Conservation (phyloP, 2,329 filamentous ascomycete species). For the Emmonsia crescens region DNA sequence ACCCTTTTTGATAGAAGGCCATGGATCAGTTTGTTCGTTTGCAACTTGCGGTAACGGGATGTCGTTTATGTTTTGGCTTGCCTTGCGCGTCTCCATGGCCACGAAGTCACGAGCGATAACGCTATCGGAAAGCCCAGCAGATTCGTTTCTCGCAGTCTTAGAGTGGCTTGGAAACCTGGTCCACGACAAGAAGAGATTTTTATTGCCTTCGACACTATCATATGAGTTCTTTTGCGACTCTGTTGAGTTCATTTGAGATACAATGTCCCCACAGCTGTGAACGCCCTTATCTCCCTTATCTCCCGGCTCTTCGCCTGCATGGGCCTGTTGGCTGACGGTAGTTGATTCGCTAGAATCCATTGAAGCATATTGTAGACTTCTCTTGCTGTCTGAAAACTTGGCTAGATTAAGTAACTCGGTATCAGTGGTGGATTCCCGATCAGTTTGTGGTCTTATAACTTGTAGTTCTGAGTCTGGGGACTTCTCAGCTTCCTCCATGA, state of each 20-base stretch:
- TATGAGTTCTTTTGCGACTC: too few species aligned
- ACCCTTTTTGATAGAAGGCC: conserved; percentile 5
- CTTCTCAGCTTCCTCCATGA: conserved; percentile 15
- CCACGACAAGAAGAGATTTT: conserved; percentile 14
- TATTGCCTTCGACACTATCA: neutral
- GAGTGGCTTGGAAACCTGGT: conserved; percentile 15
- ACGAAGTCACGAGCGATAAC: conserved; percentile 16
- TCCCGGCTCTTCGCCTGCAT: too few species aligned
- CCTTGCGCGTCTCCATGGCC: neutral
- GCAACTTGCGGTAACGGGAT: neutral
- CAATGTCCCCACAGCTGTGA: neutral
- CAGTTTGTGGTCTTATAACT: neutral
- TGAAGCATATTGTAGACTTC: neutral
- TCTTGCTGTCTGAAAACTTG: neutral
- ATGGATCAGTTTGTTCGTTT: neutral
- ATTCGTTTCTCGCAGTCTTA: conserved; percentile 9
- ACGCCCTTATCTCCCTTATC: neutral
- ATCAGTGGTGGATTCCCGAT: neutral
- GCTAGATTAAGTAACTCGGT: neutral
- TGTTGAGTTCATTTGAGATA: neutral
- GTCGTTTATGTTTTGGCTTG: neutral
- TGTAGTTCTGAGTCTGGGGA: neutral
- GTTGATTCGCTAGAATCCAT: neutral
- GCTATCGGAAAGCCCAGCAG: conserved; percentile 12
- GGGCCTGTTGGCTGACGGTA: neutral